Base-by-base conservation (phyloP, 2,329 filamentous ascomycete species). In the Ceratocystis destructans region DNA sequence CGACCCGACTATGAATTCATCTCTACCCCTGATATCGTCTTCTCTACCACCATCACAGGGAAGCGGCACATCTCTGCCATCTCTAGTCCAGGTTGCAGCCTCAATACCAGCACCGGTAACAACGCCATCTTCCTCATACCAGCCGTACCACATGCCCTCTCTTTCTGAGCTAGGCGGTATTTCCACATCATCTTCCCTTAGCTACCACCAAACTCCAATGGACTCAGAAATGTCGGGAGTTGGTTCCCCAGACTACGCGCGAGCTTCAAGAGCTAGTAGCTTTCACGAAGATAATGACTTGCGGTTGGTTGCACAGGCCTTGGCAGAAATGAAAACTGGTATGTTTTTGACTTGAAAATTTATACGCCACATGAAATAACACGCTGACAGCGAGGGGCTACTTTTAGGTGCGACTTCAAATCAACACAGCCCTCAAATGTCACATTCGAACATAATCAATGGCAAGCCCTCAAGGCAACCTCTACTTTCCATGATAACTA, bases 401-500 rank as follows among this genome's bases (percentile, higher is more conserved):
- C 37, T 37, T 61, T 22, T 8, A 59, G 64, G 67, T 33, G 45
- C 67, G 37, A 33, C 64, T 12, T 65, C 64, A 28, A 65, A 55
- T 12, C 64, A 65, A 46, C 64, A 65, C 33, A 68, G 67, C 44
- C 64, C 67, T 44, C 67, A 68, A 37, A 61, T 66, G 31, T 50
- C 44, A 20, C 50, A 57, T 46, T 64, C 67, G 5, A 65, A 45
- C 8, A 44, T 65, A 5, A 33, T 53, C n/a, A 61, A 64, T 62
- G 33, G 61, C 33, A 64, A 61, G n/a, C 37, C 59, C 50, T 70
- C 65, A 50, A 81, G 85, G 5, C 91, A 96, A 74, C 94, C 92
- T 0, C 80, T 96, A 5, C 79, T 97, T 2, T 89, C 90, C 4
- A 83, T 97, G 1, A 82, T 97, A 25, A 95, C 91, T 0, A 92